phyloP scores from a whole-genome alignment of 179 eudicot genomes.

The Silene coronaria region DNA sequence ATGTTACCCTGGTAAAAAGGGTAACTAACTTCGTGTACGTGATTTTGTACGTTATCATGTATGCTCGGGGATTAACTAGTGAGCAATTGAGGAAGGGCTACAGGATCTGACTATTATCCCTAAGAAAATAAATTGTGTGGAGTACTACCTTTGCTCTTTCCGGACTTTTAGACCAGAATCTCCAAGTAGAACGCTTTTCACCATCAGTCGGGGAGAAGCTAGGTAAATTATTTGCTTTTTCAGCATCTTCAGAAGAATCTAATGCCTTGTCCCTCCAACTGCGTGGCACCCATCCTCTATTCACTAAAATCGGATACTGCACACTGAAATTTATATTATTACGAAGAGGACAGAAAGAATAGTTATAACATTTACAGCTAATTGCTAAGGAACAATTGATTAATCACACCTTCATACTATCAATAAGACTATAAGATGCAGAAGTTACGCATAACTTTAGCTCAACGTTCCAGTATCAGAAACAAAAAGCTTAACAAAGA shows the following conservation, averaged over 20 bases:
- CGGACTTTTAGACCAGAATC: conserved; percentile 62
- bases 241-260: conserved; percentile 33
- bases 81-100: too few relatives aligned
- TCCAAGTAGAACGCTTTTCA: conserved; percentile 52
- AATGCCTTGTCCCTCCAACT: conserved; percentile 74
- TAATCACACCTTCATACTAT: too few relatives aligned
- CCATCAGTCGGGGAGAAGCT: conserved; percentile 30
- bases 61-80: too few relatives aligned
- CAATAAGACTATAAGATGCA: too few relatives aligned
- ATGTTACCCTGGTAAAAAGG: too few relatives aligned
- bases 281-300: conserved; percentile 98
- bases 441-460: too few relatives aligned
- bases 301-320: conserved; percentile 79
- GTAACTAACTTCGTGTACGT: too few relatives aligned
- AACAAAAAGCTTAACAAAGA: background rate
- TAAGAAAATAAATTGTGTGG: too few relatives aligned
- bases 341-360: too few relatives aligned
- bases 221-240: conserved; percentile 20
- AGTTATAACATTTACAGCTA: too few relatives aligned
- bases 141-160: conserved; percentile 37
- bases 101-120: background rate
- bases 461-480: background rate
- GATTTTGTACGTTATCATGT: too few relatives aligned
- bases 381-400: too few relatives aligned
- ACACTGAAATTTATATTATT: conserved; percentile 46